Evolutionary conservation across 192 early-diverging fungal genomes (phyloP).

Genomic region (Backusella circina): DNA sequence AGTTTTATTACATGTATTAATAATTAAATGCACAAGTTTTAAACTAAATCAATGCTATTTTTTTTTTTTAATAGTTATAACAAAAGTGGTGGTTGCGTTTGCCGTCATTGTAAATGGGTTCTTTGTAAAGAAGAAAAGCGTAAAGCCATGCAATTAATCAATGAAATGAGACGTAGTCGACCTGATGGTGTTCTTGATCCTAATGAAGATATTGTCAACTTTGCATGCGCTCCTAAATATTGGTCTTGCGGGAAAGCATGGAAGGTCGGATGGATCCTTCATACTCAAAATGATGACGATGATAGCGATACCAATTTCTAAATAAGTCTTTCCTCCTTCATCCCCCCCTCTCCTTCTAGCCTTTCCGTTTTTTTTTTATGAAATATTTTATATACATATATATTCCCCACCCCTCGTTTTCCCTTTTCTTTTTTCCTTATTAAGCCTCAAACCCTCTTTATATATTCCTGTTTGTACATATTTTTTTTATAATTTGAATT

Average conservation of each 20-base stretch:
- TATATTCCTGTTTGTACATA: neutral
- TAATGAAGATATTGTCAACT: conserved; percentile 36
- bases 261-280: conserved; percentile 39
- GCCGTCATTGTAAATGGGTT: conserved; percentile 34
- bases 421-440: neutral
- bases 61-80: conserved; percentile 37
- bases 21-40: neutral
- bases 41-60: conserved; percentile 13
- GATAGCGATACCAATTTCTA: conserved; percentile 10
- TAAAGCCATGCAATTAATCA: conserved; percentile 35
- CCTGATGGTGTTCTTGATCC: conserved; percentile 25
- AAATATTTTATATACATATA: neutral
- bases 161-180: conserved; percentile 30
- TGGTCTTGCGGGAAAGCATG: conserved; percentile 36
- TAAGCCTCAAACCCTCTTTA: neutral
- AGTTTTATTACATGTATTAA: neutral
- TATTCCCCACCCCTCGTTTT: neutral
- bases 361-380: neutral
- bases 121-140: conserved; percentile 42
- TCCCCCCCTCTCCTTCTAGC: neutral
- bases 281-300: conserved; percentile 14
- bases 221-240: conserved; percentile 35
- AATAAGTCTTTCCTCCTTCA: neutral
- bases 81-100: conserved; percentile 35
- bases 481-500: neutral